Conservation (phyloP, 768 basidiomycete species). For the Calocera cornea region DNA sequence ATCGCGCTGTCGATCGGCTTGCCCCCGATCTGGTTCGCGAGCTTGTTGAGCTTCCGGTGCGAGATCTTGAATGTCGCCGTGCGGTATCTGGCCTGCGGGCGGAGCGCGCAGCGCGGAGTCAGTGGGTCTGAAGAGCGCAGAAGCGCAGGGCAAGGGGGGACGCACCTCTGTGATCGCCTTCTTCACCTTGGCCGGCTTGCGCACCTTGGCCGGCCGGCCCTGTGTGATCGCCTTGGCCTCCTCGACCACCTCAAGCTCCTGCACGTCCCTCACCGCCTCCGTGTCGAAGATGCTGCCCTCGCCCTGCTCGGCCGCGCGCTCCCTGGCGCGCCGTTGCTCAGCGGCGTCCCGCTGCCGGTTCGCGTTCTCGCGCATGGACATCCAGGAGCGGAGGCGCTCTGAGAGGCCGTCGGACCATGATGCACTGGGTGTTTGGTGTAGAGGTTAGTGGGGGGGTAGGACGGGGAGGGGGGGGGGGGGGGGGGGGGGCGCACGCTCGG, state of each 20-base stretch:
- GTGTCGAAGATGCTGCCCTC: constrained; percentile 11
- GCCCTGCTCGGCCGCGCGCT: constrained; percentile 9
- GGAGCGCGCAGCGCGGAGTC: too few species aligned
- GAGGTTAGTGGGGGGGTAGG: too few species aligned
- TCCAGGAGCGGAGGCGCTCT: neutral
- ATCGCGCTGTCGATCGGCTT: constrained; percentile 92
- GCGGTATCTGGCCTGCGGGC: constrained; percentile 40
- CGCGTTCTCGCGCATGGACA: constrained; percentile 7
- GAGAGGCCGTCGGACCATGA: too few species aligned
- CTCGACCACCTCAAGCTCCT: constrained; percentile 7
- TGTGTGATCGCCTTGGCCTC: neutral
- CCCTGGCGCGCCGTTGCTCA: constrained; percentile 5
- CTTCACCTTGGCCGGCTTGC: constrained; percentile 7
- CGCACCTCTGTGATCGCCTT: constrained; percentile 23
- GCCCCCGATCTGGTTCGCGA: constrained; percentile 72
- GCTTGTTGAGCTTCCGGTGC: constrained; percentile 79
- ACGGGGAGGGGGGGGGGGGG: neutral
- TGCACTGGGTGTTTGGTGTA: too few species aligned
- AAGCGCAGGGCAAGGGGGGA: constrained; percentile 19
- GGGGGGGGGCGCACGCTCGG: neutral
- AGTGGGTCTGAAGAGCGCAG: too few species aligned
- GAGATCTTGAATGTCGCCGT: constrained; percentile 89
- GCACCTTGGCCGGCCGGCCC: neutral
- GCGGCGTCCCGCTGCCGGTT: neutral
- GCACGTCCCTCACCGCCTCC: constrained; percentile 5